Evolutionary conservation across 2,329 filamentous ascomycete genomes (phyloP), one percentile per base, ranked within the genome.

Genomic region (Diaporthe velutina): DNA sequence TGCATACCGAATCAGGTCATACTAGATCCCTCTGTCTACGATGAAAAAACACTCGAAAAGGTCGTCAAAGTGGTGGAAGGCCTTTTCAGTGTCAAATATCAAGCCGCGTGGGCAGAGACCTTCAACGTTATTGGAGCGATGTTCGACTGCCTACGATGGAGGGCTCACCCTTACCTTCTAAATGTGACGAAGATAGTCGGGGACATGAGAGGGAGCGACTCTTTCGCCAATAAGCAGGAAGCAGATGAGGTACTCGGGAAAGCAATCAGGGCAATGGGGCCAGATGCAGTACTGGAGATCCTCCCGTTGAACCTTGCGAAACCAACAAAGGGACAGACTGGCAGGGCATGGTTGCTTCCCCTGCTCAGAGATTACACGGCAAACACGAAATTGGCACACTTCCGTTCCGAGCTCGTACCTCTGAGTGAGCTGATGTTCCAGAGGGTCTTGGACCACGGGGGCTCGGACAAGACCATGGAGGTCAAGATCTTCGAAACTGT

Each of bases 401-500:
- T 99, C 88, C 93, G 92, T 78, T 86, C 88, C 4, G 95, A 97
- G 80, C 92, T 99, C 83, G 92, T 98, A 8, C 95, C 97, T 22
- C 87, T 99, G 33, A 98, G 96, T 82, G 94, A 98, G 82, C 86
- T 90, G 67, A 94, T 99, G 88, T 98, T 96, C 83, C 95, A 98
- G 82, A 92, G 91, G 78, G 94, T 98, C 7, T 86, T 98, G 61
- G 93, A 98, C 76, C 94, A 97, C 79, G 94, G 94, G 19, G 87
- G 90, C 30, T 92, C 91, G 19, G 94, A 96, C 81, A 98, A 98
- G 88, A 97, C 95, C 0, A 96, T 98, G 90, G 95, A 98, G 83
- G 90, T 97, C 81, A 99, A 99, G 88, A 97, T 99, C 75, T 99
- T 97, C 82, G 96, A 99, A 85, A 98, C 97, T 0, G 88, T 99